phyloP scores from a whole-genome alignment of 768 basidiomycete genomes.

The Boletus subparvulus region DNA sequence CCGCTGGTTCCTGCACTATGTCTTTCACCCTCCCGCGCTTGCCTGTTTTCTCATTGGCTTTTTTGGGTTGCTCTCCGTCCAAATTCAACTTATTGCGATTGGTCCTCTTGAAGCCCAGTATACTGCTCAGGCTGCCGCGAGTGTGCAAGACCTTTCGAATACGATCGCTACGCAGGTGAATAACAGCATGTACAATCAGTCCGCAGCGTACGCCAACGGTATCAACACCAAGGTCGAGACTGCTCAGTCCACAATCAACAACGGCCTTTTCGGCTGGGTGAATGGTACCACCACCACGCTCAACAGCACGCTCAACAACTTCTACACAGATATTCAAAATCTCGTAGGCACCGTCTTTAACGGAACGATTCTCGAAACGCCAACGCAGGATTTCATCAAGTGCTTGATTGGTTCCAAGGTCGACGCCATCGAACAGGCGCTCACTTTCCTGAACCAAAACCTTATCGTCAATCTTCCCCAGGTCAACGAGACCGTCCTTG shows the following conservation, averaged over 20 bases:
- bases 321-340: conserved; percentile 84
- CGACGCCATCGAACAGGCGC: conserved; percentile 76
- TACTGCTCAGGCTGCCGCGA: conserved; percentile 55
- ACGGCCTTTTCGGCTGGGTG: conserved; percentile 93
- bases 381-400: conserved; percentile 82
- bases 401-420: conserved; percentile 94
- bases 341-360: conserved; percentile 79
- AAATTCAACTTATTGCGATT: conserved; percentile 83
- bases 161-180: conserved; percentile 78
- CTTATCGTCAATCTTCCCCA: conserved; percentile 77
- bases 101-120: conserved; percentile 71
- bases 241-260: conserved; percentile 77
- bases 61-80: conserved; percentile 81
- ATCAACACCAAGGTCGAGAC: conserved; percentile 70
- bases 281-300: conserved; percentile 85
- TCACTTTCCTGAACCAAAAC: conserved; percentile 91
- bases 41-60: conserved; percentile 92
- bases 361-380: conserved; percentile 75
- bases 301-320: conserved; percentile 81
- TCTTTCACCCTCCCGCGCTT: conserved; percentile 88
- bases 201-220: conserved; percentile 68
- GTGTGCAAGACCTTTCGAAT: conserved; percentile 64
- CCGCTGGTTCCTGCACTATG: conserved; percentile 87
- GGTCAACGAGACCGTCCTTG: conserved; percentile 70
- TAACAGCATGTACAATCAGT: conserved; percentile 79